These are phyloP conservation scores for Hericium rajendrae DNA, from an alignment of 768 basidiomycete genomes.

Conservation along the genomic window DNA sequence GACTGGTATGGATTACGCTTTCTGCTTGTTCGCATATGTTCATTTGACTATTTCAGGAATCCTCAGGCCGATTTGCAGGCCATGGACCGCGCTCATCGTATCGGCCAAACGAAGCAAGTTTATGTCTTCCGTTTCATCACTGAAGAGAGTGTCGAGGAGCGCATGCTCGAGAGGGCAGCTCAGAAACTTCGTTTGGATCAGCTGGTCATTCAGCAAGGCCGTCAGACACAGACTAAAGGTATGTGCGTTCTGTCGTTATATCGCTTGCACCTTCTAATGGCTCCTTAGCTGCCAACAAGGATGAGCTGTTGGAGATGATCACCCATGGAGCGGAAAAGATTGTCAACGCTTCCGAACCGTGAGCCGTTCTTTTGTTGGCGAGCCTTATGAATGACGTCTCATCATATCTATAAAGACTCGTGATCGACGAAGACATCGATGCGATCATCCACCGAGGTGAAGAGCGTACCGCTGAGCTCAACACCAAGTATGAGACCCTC, in stretches of 20 bases:
- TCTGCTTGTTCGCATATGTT: not conserved
- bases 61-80: constrained; percentile 98
- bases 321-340: constrained; percentile 96
- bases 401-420: constrained; percentile 33
- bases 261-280: not conserved
- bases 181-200: constrained; percentile 94
- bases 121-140: constrained; percentile 97
- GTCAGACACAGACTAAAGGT: constrained; percentile 76
- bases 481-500: constrained; percentile 84
- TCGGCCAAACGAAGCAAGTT: constrained; percentile 95
- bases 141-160: constrained; percentile 91
- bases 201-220: constrained; percentile 93
- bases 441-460: constrained; percentile 88
- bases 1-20: constrained; percentile 56
- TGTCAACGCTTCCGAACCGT: constrained; percentile 74
- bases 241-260: constrained; percentile 13
- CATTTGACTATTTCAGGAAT: constrained; percentile 47
- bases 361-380: constrained; percentile 19
- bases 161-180: constrained; percentile 89
- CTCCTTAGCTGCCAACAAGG: constrained; percentile 77
- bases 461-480: constrained; percentile 80
- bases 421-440: constrained; percentile 88
- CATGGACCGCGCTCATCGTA: constrained; percentile 96
- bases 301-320: constrained; percentile 96
- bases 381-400: not conserved